phyloP scores from a whole-genome alignment of 257 asterid genomes.

The Nyctanthes arbortristis region DNA sequence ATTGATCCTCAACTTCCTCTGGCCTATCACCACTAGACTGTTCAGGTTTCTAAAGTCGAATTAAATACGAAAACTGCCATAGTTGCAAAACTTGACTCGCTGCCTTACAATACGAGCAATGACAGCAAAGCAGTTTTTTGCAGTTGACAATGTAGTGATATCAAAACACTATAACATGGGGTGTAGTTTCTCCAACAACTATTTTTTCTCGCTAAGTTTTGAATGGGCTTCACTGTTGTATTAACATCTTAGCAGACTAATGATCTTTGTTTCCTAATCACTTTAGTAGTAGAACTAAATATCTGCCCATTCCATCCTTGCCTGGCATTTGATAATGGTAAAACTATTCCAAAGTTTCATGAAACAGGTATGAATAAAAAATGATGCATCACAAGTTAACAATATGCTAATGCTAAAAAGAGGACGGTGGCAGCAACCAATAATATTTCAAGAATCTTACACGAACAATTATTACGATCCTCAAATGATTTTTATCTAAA shows the following conservation, averaged over 20 bases:
- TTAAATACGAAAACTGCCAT: no score
- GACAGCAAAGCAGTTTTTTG: background rate
- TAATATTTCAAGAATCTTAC: background rate
- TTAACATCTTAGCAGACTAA: background rate
- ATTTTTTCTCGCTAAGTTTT: background rate
- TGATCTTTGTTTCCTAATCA: background rate
- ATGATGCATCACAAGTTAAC: slow-evolving; percentile 1
- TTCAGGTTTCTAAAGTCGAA: no score
- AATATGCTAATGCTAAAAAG: slow-evolving; percentile 2
- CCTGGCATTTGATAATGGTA: background rate
- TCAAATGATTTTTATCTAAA: slow-evolving; percentile 2
- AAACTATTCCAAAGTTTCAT: background rate
- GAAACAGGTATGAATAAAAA: background rate
- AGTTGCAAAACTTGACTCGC: no score
- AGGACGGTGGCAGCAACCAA: slow-evolving; percentile 5
- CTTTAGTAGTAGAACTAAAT: background rate
- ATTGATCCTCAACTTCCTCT: no score
- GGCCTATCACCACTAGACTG: no score
- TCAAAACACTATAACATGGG: background rate
- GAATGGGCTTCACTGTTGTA: background rate
- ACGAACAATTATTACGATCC: slow-evolving; percentile 10
- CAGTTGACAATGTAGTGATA: background rate
- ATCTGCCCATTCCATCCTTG: background rate
- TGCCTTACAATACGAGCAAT: slow-evolving; percentile 12
- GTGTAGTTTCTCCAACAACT: background rate